Evolutionary conservation across 2,329 filamentous ascomycete genomes (phyloP), one percentile per base, ranked within the genome.

Genomic region (Microsporum audouinii): DNA sequence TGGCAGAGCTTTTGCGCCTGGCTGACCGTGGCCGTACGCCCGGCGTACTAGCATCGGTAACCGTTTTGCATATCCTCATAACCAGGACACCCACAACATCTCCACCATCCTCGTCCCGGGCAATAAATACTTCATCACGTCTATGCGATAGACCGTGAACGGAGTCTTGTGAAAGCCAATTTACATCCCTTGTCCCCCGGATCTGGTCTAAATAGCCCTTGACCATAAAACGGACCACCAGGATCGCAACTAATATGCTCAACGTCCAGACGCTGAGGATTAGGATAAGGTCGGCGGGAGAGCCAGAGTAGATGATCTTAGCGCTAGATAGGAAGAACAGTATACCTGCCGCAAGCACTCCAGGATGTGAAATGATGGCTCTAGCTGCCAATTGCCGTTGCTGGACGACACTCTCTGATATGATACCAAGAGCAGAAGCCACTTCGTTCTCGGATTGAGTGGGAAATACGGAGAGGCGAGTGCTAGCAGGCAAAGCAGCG

Each of bases 321-420:
- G 71, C 74, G 23, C 77, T 64, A 3, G 77, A 55, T 3, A 73
- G 68, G 17, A 79, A 66, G 36, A 77, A 62, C 0, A 69, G 69
- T 3, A 75, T 68, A n/a, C 78, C 64, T 1, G 71, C 12, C 1
- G 71, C 66, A 33, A 79, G 66, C 66, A 78, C 80, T 53, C 78
- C 68, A 31, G 81, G 78, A 73, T 89, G 84, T 67, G 82, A 82
- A 63, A 88, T 77, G 62, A 94, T 76, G 64, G 82, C 76, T 60
- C 77, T 76, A 47, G 84, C 82, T 23, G 88, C 84, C 6, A 81
- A 75, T 70, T 89, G 86, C 64, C 87, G 84, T 78, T 94, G 90
- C 74, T 95, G 87, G 39, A 89, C 88, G 57, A 95, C 83, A 62
- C 86, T 89, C 73, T 92, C 89, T 63, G 89, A 87, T 43, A 95